Conservation (phyloP, 2,329 filamentous ascomycete species). For the Fusarium aywerte region DNA sequence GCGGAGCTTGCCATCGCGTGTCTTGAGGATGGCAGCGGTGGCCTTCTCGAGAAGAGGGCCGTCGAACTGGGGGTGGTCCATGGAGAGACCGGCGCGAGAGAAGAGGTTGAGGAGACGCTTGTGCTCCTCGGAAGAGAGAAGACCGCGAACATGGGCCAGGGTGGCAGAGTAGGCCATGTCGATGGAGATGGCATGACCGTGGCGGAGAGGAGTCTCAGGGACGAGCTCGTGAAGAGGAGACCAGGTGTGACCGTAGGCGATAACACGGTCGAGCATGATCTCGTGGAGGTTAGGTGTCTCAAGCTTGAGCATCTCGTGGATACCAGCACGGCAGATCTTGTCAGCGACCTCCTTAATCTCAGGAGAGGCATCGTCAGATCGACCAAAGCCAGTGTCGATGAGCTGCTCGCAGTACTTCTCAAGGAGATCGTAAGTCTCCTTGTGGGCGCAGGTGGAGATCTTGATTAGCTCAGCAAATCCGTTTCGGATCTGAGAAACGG, state of each 20-base stretch:
- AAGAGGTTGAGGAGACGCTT: slow-evolving; percentile 72
- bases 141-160: slow-evolving; percentile 69
- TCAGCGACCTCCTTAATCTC: slow-evolving; percentile 72
- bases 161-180: slow-evolving; percentile 82
- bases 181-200: slow-evolving; percentile 79
- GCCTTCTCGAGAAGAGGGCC: slow-evolving; percentile 72
- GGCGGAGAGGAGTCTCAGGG: slow-evolving; percentile 73
- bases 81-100: slow-evolving; percentile 75
- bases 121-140: slow-evolving; percentile 70
- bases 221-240: slow-evolving; percentile 77
- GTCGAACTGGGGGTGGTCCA: slow-evolving; percentile 76
- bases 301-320: slow-evolving; percentile 77
- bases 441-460: slow-evolving; percentile 76
- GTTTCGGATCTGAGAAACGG: slow-evolving; percentile 75
- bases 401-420: slow-evolving; percentile 76
- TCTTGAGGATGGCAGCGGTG: slow-evolving; percentile 76
- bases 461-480: slow-evolving; percentile 82
- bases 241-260: slow-evolving; percentile 81
- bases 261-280: slow-evolving; percentile 76
- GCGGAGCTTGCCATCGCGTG: slow-evolving; percentile 73
- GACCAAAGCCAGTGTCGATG: slow-evolving; percentile 72
- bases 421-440: slow-evolving; percentile 72
- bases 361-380: slow-evolving; percentile 63
- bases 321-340: slow-evolving; percentile 74
- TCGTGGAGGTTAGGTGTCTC: slow-evolving; percentile 80